Base-by-base conservation (phyloP, 208 protist genomes). In the Trypanosoma lewisi region DNA sequence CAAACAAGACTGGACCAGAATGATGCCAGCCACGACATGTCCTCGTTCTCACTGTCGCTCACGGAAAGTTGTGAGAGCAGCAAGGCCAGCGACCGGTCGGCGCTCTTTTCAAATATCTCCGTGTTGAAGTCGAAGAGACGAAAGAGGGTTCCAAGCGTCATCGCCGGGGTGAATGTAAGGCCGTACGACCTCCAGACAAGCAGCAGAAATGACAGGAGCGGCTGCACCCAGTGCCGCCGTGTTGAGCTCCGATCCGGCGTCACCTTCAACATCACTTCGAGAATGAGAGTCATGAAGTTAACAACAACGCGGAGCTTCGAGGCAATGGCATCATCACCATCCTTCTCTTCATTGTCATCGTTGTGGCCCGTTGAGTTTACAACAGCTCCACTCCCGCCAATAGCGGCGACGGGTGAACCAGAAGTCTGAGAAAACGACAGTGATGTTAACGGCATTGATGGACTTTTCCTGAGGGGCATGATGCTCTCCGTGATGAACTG, bases 261-360 rank as follows among this genome's bases (percentile, higher is more conserved):
- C n/a, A 27, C 30, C 45, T 50, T 73, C 11, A 73, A 45, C n/a
- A 73, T 33, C 14, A 48, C 59, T 28, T 73, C 59, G 27, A 73
- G 34, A 45, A 73, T 73, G 50, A 4, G 28, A 0, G 59, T 56
- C 30, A 73, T 4, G 3, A 33, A 39, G 16, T 14, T 25, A 33
- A 48, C 30, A 6, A 67, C 34, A 34, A 2, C 17, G 2, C 23
- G 1, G 37, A 73, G 52, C 47, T 67, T 73, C 17, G 36, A 33
- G 25, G 31, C 21, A 11, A 23, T 2, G 11, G 17, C 12, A 37
- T 8, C n/a, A 30, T 25, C 48, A 28, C 4, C 48, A 4, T 34
- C 48, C 3, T 1, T 4, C 0, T 47, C 25, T 16, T 45, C 19
- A 41, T 8, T 23, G n/a, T 47, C 42, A 2, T 21, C 42, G 9